Percentiles rank a stretch among this genome's conserved stretches.
Evolutionary conservation across 805 yeast genomes (phyloP).

Genomic region (Danielia reshetovae): DNA sequence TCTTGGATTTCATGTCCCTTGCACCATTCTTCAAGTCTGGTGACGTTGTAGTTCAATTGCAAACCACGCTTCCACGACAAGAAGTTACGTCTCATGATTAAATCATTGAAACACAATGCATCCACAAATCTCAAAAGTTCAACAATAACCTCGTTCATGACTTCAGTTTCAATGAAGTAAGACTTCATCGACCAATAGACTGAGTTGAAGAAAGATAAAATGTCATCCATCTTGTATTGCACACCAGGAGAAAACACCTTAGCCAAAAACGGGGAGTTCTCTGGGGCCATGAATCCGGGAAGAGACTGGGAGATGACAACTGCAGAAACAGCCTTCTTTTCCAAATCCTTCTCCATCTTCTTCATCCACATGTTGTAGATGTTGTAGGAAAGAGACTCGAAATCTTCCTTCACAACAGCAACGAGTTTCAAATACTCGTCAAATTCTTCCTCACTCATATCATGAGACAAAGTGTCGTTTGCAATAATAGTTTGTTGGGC

Average conservation of each 20-base stretch:
- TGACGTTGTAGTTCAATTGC: conserved; percentile 93
- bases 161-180: conserved; percentile 80
- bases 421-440: conserved; percentile 85
- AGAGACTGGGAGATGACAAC: conserved; percentile 90
- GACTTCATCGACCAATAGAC: conserved; percentile 92
- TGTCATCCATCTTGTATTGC: conserved; percentile 90
- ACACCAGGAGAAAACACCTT: conserved; percentile 72
- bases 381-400: conserved; percentile 87
- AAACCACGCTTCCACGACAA: conserved; percentile 97
- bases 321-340: conserved; percentile 91
- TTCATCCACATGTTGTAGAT: conserved; percentile 97
- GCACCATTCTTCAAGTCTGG: conserved; percentile 98
- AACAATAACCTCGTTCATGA: conserved; percentile 75
- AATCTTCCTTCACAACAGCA: conserved; percentile 88
- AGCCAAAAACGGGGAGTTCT: conserved; percentile 72
- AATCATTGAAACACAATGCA: conserved; percentile 90
- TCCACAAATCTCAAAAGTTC: conserved; percentile 85
- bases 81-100: conserved; percentile 91
- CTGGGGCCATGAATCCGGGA: conserved; percentile 93
- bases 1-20: conserved; percentile 88
- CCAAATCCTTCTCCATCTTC: conserved; percentile 85
- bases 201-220: conserved; percentile 81
- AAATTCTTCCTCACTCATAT: conserved; percentile 86
- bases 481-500: conserved; percentile 91
- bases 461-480: conserved; percentile 72